A percentile compares a stretch with the other conserved stretches of the same genome.
These are phyloP conservation scores for Trametes coccinea DNA, from an alignment of 768 basidiomycete species.

Conservation along the genomic window DNA sequence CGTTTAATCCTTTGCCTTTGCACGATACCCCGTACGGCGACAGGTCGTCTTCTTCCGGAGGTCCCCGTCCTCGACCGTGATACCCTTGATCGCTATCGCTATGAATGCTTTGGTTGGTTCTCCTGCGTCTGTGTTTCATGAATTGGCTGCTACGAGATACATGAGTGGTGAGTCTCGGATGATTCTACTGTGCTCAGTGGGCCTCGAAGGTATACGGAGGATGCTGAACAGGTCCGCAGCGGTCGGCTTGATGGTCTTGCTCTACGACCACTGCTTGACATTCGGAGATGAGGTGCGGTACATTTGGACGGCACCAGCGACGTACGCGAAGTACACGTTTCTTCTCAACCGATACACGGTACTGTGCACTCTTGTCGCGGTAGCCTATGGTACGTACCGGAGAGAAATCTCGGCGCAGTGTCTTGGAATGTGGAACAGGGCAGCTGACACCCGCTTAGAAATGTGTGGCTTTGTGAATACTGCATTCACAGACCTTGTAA, in stretches of 20 bases:
- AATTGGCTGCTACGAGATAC: slow-evolving; percentile 8
- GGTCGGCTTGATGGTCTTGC: slow-evolving; percentile 34
- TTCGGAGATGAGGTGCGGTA: slow-evolving; percentile 42
- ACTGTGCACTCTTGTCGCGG: slow-evolving; percentile 27
- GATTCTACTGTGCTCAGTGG: neutral
- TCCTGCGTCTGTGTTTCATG: neutral
- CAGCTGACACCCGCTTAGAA: slow-evolving; percentile 14
- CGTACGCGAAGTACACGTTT: slow-evolving; percentile 41
- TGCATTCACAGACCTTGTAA: slow-evolving; percentile 19
- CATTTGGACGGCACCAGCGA: slow-evolving; percentile 42
- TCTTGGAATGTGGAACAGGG: no score
- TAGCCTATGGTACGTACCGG: slow-evolving; percentile 30
- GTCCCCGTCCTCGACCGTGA: neutral
- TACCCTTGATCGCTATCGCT: neutral
- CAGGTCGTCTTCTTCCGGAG: slow-evolving; percentile 12
- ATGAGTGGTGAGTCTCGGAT: slow-evolving; percentile 1
- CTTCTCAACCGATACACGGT: slow-evolving; percentile 43
- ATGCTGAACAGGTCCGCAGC: slow-evolving; percentile 23
- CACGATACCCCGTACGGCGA: neutral
- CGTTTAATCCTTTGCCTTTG: neutral
- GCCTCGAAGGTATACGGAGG: neutral
- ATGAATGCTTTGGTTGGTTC: neutral
- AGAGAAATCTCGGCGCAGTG: neutral
- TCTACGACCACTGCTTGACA: slow-evolving; percentile 46
- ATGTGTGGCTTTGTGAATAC: slow-evolving; percentile 28